Evolutionary conservation across 78 protist genomes (phyloP).

Genomic region (Monocercomonoides exilis): DNA sequence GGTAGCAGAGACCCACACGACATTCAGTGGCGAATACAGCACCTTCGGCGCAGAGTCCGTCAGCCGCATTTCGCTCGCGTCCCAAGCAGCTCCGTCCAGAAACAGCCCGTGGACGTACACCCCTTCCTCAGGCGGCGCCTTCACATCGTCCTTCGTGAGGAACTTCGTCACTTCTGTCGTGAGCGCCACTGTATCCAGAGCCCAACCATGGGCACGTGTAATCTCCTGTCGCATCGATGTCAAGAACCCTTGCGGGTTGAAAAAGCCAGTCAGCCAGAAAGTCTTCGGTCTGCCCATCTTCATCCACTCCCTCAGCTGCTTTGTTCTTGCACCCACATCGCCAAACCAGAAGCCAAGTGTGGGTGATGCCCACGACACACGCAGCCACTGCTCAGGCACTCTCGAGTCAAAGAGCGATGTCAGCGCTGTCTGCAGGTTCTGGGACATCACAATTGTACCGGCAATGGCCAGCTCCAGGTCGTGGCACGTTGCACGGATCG

Average conservation of each 20-base stretch:
- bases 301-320: slow-evolving; percentile 63
- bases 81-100: slow-evolving; percentile 79
- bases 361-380: slow-evolving; percentile 50
- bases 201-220: slow-evolving; percentile 69
- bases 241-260: slow-evolving; percentile 76
- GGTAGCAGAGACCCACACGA: slow-evolving; percentile 52
- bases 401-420: slow-evolving; percentile 45
- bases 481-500: slow-evolving; percentile 30
- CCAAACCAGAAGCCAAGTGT: slow-evolving; percentile 61
- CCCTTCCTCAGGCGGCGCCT: slow-evolving; percentile 55
- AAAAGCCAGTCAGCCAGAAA: slow-evolving; percentile 66
- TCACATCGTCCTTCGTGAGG: slow-evolving; percentile 31
- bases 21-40: slow-evolving; percentile 47
- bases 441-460: slow-evolving; percentile 63
- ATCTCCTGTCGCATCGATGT: slow-evolving; percentile 70
- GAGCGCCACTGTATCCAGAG: slow-evolving; percentile 59
- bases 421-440: slow-evolving; percentile 35
- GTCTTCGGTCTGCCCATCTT: slow-evolving; percentile 41
- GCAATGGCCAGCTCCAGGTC: slow-evolving; percentile 66
- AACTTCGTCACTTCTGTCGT: slow-evolving; percentile 37
- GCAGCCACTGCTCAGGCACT: slow-evolving; percentile 51
- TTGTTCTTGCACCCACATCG: slow-evolving; percentile 35
- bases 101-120: slow-evolving; percentile 68
- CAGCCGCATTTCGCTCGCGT: slow-evolving; percentile 30
- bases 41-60: slow-evolving; percentile 56